Evolutionary conservation across 1,139 yeast genomes (phyloP), one percentile per base, ranked within the genome.

Genomic region (Blastobotrys aristatus): DNA sequence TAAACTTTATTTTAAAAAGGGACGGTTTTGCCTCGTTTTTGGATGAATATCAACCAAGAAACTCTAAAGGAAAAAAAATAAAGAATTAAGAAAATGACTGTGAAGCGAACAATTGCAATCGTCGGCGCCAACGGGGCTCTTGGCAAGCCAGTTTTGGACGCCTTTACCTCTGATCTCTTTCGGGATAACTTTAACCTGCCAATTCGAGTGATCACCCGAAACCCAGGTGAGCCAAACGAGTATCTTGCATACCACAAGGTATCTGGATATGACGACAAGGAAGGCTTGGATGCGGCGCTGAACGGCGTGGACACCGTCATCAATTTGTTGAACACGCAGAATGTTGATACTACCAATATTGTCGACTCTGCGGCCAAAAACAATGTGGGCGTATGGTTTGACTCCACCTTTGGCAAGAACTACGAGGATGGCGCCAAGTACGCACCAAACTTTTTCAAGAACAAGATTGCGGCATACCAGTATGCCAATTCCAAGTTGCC

Each of bases 341-440:
- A 69, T 20, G 61, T 31, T 10, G 21, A 31, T 17, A 5, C 18
- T 18, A 34, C 14, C 2, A 10, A 10, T 6, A 20, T 34, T 1
- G 52, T 69, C n/a, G 66, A 69, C 2, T 73, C 80, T 4, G 70
- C 74, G 2, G 58, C 59, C 5, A 59, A 59, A 16, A 71, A 73
- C 36, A 72, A 60, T 11, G 79, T 80, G 40, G 73, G 76, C 59
- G 57, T 80, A 29, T 80, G 72, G 63, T 72, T 81, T 49, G 84
- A 86, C 31, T 75, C 84, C 3, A 84, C 80, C 57, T 81, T 76
- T 56, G 87, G 87, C 39, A 58, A 67, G 30, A 79, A 78, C 46
- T 51, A 71, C 34, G 6, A 6, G 5, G 27, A 22, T 11, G 21
- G 17, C 20, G 39, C 38, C 2, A 14, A 5, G 13, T 8, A 21